Evolutionary conservation across 1,139 yeast genomes (phyloP), one percentile per base, ranked within the genome.

Genomic region (Sugiyamaella sp.): DNA sequence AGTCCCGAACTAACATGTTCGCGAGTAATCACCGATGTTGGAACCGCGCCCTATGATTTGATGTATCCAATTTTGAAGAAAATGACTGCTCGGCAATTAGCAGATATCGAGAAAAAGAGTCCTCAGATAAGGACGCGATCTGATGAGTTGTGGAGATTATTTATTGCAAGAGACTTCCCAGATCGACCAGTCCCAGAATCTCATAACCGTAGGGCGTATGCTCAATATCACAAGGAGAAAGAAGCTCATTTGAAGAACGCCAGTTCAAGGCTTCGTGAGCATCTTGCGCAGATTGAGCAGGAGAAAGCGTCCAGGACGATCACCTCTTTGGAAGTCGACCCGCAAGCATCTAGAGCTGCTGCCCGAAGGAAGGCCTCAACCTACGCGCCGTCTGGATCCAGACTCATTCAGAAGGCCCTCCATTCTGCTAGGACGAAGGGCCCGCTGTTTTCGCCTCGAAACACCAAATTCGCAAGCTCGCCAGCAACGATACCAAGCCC

Each of bases 11-110:
- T n/a, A n/a, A n/a, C n/a, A n/a, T n/a, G n/a, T n/a, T n/a, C n/a
- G n/a, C n/a, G n/a, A 64, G 67, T 60, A 38, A 63, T 66, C 43
- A 53, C 53, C 2, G 70, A 67, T 55, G 66, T 66, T 12, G 70
- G 70, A 14, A 65, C 59, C 14, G 64, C 68, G 6, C 66, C 69
- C 4, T 66, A 56, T 43, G 69, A 64, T n/a, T 55, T 67, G 45
- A 64, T 66, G 20, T 59, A 58, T 47, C 70, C 70, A 3, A 61
- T 66, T 22, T 49, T 66, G 46, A 55, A 52, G 42, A 57, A 57
- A 40, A 58, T 67, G 59, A 44, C 64, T 3, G 64, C 68, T 12
- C 57, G 53, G 39, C 69, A 66, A 54, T 57, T 66, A 40, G 58
- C 58, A 16, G 53, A 50, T 21, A 60, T 66, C n/a, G 70, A 66